Base-by-base conservation (phyloP, 176 grass and related monocot genomes). In the Stipa capillata region DNA sequence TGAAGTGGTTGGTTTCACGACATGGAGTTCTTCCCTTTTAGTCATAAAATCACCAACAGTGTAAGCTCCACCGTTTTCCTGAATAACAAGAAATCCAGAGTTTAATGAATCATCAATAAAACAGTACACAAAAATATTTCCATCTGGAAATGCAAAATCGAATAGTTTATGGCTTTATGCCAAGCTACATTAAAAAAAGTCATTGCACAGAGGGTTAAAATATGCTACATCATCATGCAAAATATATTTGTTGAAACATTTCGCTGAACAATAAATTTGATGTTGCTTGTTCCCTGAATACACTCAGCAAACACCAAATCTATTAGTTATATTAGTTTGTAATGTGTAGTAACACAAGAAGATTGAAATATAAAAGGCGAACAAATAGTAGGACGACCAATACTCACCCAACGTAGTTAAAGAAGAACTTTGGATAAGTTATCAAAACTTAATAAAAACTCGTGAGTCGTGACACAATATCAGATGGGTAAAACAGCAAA, bases 1-100 rank as follows among this genome's bases (percentile, higher is more conserved):
- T 42, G 86, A 69, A 51, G 92, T 89, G 29, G 79, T 79, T 42
- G 83, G 71, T 52, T 90, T 94, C 50, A 94, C 92, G 31, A 85
- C 87, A 77, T 65, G 83, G n/a, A n/a, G 84, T 33, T 91, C 76
- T 84, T 91, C 83, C 86, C 59, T 89, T 77, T 89, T 91, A 31
- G 92, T 94, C 92, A 94, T 94, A 88, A 94, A 91, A 75, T 91
- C 85, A 74, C 92, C 83, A 81, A 94, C 92, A 14, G 88, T 87
- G 65, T 89, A 89, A 65, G 84, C 28, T 66, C 64, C 83, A 65
- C 69, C 81, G 64, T 64, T 74, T 74, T 85, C 76, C 92, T 89
- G 76, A 62, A 87, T n/a, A n/a, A n/a, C n/a, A n/a, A 64, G 59
- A 78, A 72, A 73, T 49, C 57, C 33, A 28, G 44, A 63, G 55